Base-by-base conservation (phyloP, 805 yeast genomes). In the Tetrapisispora fleetii region DNA sequence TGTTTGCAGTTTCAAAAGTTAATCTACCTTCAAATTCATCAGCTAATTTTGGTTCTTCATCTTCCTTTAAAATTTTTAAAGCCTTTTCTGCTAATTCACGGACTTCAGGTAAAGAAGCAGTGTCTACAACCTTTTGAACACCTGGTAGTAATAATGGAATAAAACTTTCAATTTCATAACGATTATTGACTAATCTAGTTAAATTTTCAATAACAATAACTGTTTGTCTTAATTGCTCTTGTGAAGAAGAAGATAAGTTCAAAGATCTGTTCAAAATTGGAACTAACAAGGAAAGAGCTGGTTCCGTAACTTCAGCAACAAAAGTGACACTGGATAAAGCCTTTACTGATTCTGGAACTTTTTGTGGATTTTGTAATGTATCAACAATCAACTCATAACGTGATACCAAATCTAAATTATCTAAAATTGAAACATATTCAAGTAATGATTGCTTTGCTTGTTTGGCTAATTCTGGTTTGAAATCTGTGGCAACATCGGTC, bases 231-330 rank as follows among this genome's bases (percentile, higher is more conserved):
- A 93, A 77, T 67, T 91, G 95, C 65, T 91, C 98, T 71, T 93
- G 96, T 18, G 97, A 84, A 4, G 95, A 83, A 1, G 95, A 83
- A 2, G 76, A 68, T 37, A 91, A 79, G 72, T 85, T 79, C 61
- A 91, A 75, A 2, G 98, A 91, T 65, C 90, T 87, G 64, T 81
- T 89, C 60, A 91, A 77, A 56, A 90, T 90, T 43, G 99, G 99
- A 42, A 87, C 97, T 61, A 91, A 74, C 49, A 91, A 70, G 9
- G 98, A 79, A 58, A 91, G 74, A 4, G 95, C 95, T 5, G 98
- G 95, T 71, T 90, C 98, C 16, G 97, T 93, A 54, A 91, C 99
- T 72, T 93, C 99, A 43, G 99, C 96, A 45, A 91, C 98, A 67
- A 91, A 91, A 0, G 99, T 93, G 48, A 91, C 97, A 38, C 95